Base-by-base conservation (phyloP, 306 rosid species). In the Inga oerstediana region DNA sequence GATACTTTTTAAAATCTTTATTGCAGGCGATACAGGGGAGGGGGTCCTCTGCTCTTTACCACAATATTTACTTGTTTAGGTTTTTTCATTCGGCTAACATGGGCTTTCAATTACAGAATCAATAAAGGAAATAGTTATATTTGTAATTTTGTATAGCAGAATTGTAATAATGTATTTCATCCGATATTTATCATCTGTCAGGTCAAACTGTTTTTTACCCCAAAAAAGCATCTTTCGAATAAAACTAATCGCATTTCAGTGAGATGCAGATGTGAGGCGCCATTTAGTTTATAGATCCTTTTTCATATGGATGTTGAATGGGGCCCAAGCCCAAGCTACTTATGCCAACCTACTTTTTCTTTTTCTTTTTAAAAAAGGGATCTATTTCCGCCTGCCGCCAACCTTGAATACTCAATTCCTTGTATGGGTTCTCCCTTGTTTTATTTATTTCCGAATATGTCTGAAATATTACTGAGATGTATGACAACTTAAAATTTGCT, bases 71-170 rank as follows among this genome's bases (percentile, higher is more conserved):
- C 43, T 39, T 39, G 0, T 83, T 70, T 58, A 59, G 80, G 88
- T 79, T 83, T 34, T 81, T 78, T 44, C 78, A 43, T 45, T 45
- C 49, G 77, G 88, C 85, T 72, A n/a, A 80, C 85, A 24, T 24
- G 59, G 35, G 56, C 41, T 72, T 72, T 72, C 41, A 45, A 44
- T 72, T 72, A 45, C 37, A 72, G n/a, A 24, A 58, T 14, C 41
- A 30, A 73, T 73, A 73, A 73, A 73, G 52, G 24, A 48, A 27
- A 14, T 48, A 27, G 62, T 48, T 73, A 27, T 73, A 73, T 73
- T 72, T 73, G 59, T 46, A 34, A 13, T 54, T 48, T 67, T 37
- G 48, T 59, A 76, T 20, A 39, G 51, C 69, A 59, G 22, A 20
- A 22, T n/a, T 41, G 12, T 41, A 76, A 22, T 61, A 8, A 59